Evolutionary conservation across 495 filamentous ascomycete species (phyloP).

Genomic region (Hypoxylon lienhwacheense): DNA sequence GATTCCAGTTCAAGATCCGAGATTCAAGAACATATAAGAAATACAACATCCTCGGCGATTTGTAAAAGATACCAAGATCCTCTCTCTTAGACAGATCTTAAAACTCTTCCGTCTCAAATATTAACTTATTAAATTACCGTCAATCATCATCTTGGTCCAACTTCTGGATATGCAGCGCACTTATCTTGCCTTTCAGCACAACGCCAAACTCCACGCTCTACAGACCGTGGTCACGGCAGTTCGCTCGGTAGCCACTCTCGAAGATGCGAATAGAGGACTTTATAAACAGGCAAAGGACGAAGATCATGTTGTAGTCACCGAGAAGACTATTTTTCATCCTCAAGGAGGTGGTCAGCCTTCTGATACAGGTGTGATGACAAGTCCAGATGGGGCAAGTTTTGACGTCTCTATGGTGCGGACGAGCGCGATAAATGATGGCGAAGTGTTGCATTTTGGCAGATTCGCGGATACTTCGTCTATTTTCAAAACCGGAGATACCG

Average conservation of each 20-base stretch:
- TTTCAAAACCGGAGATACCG: slow-evolving; percentile 43
- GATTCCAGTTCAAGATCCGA: no score
- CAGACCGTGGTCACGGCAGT: slow-evolving; percentile 50
- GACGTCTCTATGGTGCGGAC: slow-evolving; percentile 56
- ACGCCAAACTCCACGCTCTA: slow-evolving; percentile 52
- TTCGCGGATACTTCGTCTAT: slow-evolving; percentile 40
- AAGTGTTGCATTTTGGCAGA: slow-evolving; percentile 61
- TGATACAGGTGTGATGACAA: slow-evolving; percentile 58
- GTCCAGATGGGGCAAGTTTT: slow-evolving; percentile 40
- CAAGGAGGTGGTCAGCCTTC: slow-evolving; percentile 69
- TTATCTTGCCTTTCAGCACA: slow-evolving; percentile 57
- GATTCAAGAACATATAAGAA: no score
- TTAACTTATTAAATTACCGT: neutral
- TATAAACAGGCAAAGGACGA: slow-evolving; percentile 53
- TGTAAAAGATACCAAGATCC: no score
- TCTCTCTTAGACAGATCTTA: no score
- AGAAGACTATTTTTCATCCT: slow-evolving; percentile 65
- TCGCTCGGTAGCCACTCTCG: slow-evolving; percentile 48
- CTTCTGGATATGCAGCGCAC: slow-evolving; percentile 45
- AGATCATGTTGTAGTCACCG: slow-evolving; percentile 57
- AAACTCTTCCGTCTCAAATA: neutral
- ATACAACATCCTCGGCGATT: no score
- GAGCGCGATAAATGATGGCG: slow-evolving; percentile 45
- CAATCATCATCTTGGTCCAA: neutral
- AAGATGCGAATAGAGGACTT: slow-evolving; percentile 49